Percentiles rank a stretch among this genome's conserved stretches.
Evolutionary conservation across 805 yeast species (phyloP).

Genomic region (baker's yeast (Saccharomyces cerevisiae)): DNA sequence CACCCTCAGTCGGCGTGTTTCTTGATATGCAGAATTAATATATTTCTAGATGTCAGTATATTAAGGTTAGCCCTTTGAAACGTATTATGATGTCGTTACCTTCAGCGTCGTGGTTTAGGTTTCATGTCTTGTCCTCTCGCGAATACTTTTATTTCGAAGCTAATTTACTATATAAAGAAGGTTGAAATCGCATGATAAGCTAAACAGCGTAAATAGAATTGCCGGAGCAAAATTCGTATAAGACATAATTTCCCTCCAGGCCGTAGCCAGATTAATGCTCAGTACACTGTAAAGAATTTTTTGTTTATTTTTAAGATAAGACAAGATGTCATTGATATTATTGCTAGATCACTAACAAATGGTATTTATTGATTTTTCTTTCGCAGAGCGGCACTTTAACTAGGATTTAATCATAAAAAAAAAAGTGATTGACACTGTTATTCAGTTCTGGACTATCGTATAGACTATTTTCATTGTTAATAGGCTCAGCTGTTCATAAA

Average conservation of each 20-base stretch:
- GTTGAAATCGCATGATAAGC: slow-evolving; percentile 43
- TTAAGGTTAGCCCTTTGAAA: slow-evolving; percentile 36
- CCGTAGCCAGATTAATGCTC: slow-evolving; percentile 9
- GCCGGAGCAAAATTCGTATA: slow-evolving; percentile 15
- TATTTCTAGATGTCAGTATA: slow-evolving; percentile 33
- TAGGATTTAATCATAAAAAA: slow-evolving; percentile 12
- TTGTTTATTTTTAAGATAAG: too few species aligned
- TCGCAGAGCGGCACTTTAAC: too few species aligned
- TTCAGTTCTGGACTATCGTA: slow-evolving; percentile 11
- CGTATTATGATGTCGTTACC: slow-evolving; percentile 31
- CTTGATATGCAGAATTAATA: slow-evolving; percentile 32
- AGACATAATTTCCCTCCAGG: slow-evolving; percentile 24
- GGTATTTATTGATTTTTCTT: too few species aligned
- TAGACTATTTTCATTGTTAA: slow-evolving; percentile 5
- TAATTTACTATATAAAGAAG: slow-evolving; percentile 40
- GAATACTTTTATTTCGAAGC: slow-evolving; percentile 47
- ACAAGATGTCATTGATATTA: too few species aligned
- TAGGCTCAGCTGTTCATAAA: slow-evolving; percentile 12
- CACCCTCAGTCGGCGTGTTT: slow-evolving; percentile 44
- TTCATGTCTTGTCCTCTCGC: slow-evolving; percentile 42
- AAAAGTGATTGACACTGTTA: slow-evolving; percentile 18
- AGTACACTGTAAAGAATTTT: too few species aligned
- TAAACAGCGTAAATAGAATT: slow-evolving; percentile 29
- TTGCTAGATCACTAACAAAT: too few species aligned
- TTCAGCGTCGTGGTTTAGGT: slow-evolving; percentile 38